Conservation (phyloP, 768 basidiomycete species). For the Xerocomus potaroensis region DNA sequence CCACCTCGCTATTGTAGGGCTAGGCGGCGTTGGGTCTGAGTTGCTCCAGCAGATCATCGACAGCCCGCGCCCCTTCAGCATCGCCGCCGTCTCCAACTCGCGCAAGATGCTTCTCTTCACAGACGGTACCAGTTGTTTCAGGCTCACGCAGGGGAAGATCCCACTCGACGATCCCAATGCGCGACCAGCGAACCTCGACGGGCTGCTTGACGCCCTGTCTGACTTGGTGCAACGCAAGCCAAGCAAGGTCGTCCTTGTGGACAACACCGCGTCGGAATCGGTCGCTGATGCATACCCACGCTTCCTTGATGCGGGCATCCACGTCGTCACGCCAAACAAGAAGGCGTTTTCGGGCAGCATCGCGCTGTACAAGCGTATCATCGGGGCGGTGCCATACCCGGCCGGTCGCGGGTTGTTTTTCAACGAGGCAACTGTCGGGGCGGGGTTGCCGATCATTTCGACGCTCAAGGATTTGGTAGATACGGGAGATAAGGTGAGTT, state of each 20-base stretch:
- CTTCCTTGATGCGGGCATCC: constrained; percentile 73
- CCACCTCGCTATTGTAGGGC: constrained; percentile 77
- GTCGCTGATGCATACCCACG: constrained; percentile 80
- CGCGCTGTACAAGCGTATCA: constrained; percentile 63
- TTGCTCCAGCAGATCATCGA: constrained; percentile 78
- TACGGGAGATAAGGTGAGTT: constrained; percentile 83
- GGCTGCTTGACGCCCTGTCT: constrained; percentile 40
- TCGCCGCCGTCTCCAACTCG: constrained; percentile 70
- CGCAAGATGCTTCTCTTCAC: constrained; percentile 54
- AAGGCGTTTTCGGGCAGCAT: constrained; percentile 84
- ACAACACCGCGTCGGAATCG: constrained; percentile 85
- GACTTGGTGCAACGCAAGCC: constrained; percentile 40
- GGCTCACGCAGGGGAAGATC: constrained; percentile 41
- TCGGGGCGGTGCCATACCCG: constrained; percentile 36
- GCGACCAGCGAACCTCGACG: constrained; percentile 35
- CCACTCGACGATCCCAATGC: constrained; percentile 42
- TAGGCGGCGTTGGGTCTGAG: constrained; percentile 90
- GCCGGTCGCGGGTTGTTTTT: constrained; percentile 54
- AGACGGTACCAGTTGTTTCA: constrained; percentile 37
- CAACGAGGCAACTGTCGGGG: constrained; percentile 93
- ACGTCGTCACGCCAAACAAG: constrained; percentile 96
- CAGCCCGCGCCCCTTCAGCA: constrained; percentile 50
- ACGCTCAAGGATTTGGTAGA: constrained; percentile 89
- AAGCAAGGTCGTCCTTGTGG: constrained; percentile 68
- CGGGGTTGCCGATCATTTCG: constrained; percentile 87